Evolutionary conservation across 345 rosid species (phyloP).

Genomic region (Brassica rapa): DNA sequence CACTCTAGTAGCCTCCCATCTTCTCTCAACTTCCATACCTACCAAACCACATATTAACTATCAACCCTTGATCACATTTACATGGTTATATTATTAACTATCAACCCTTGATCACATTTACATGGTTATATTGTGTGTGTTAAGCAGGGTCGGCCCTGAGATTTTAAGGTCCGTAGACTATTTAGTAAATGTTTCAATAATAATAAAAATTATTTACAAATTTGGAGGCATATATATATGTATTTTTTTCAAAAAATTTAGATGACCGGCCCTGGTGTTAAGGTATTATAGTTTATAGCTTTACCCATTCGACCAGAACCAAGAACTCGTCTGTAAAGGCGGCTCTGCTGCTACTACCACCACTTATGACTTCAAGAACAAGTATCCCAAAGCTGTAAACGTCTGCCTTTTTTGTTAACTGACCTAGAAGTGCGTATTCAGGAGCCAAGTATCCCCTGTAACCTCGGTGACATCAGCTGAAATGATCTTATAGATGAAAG

Average conservation of each 20-base stretch:
- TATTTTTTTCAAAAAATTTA: too few relatives aligned
- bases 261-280: not conserved
- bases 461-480: slow-evolving; percentile 26
- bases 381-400: slow-evolving; percentile 91
- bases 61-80: not conserved
- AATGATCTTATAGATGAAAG: too few relatives aligned
- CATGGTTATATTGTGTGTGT: too few relatives aligned
- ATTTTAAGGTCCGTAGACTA: too few relatives aligned
- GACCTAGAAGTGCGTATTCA: slow-evolving; percentile 83
- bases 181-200: too few relatives aligned
- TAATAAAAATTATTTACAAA: too few relatives aligned
- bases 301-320: slow-evolving; percentile 94
- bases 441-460: slow-evolving; percentile 96
- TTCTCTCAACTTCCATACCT: slow-evolving; percentile 85
- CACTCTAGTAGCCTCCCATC: slow-evolving; percentile 68
- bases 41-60: slow-evolving; percentile 1
- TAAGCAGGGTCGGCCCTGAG: too few relatives aligned
- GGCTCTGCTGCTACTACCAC: slow-evolving; percentile 76
- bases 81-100: too few relatives aligned
- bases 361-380: slow-evolving; percentile 78
- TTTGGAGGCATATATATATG: too few relatives aligned
- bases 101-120: not conserved
- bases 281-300: slow-evolving; percentile 1
- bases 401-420: slow-evolving; percentile 89
- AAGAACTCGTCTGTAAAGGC: slow-evolving; percentile 70